These are phyloP conservation scores for Multifurca ochricompacta DNA, from an alignment of 768 basidiomycete genomes.

Conservation along the genomic window DNA sequence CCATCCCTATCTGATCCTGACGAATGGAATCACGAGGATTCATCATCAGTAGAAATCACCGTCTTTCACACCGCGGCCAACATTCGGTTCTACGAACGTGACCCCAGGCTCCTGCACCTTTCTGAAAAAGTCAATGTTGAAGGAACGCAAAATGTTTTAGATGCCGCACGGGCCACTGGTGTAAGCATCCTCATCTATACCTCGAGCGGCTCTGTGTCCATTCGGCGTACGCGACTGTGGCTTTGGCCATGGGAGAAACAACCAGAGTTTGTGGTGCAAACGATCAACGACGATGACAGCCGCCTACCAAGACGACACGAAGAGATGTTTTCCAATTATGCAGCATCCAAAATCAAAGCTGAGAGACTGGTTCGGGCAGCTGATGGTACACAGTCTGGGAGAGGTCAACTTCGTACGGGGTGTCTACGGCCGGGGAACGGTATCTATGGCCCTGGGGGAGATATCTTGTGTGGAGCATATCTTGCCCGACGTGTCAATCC, in stretches of 20 bases:
- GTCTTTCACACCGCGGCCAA: slow-evolving; percentile 73
- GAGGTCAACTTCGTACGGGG: slow-evolving; percentile 50
- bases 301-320: slow-evolving; percentile 44
- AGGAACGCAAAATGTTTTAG: slow-evolving; percentile 61
- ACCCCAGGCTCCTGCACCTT: slow-evolving; percentile 38
- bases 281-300: slow-evolving; percentile 53
- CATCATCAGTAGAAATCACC: slow-evolving; percentile 40
- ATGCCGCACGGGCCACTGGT: slow-evolving; percentile 47
- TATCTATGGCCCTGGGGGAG: slow-evolving; percentile 67
- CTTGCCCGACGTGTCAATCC: slow-evolving; percentile 52
- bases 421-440: slow-evolving; percentile 76
- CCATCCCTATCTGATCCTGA: slow-evolving; percentile 23
- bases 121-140: slow-evolving; percentile 58
- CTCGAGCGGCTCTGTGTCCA: slow-evolving; percentile 59
- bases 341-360: slow-evolving; percentile 52
- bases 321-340: slow-evolving; percentile 75
- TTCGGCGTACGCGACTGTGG: slow-evolving; percentile 52
- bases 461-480: slow-evolving; percentile 58
- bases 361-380: slow-evolving; percentile 42
- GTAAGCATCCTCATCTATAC: slow-evolving; percentile 59
- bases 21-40: slow-evolving; percentile 17
- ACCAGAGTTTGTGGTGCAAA: slow-evolving; percentile 52
- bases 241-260: slow-evolving; percentile 70
- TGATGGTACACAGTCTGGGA: slow-evolving; percentile 30
- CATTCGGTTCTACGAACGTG: slow-evolving; percentile 71